These are phyloP conservation scores for Beta corolliflora DNA, from an alignment of 179 eudicot species.

Conservation along the genomic window DNA sequence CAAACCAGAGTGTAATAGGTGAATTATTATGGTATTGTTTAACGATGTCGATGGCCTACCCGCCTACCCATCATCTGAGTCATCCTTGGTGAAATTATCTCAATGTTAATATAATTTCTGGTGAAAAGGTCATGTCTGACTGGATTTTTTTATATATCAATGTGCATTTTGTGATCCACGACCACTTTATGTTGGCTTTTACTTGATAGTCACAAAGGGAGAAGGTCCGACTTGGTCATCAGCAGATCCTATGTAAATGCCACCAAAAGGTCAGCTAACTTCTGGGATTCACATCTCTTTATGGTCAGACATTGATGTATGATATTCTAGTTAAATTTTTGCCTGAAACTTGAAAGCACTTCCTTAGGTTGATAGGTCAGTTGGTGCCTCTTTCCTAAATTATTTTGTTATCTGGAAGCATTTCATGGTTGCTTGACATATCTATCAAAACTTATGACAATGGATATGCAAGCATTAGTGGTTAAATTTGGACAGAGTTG, in stretches of 20 bases:
- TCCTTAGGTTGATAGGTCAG: not conserved
- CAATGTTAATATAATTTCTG: not conserved
- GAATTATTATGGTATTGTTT: not conserved
- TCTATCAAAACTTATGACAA: not conserved
- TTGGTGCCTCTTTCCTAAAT: not conserved
- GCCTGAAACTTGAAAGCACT: not conserved
- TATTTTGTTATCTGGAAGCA: not conserved
- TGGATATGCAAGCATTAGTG: not conserved
- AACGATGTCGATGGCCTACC: not conserved
- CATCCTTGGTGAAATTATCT: not conserved
- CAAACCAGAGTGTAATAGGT: not conserved
- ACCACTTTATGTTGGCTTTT: conserved; percentile 12
- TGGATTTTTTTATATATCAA: not conserved
- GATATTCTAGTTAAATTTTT: not conserved
- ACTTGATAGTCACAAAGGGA: conserved; percentile 58
- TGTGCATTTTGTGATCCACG: not conserved
- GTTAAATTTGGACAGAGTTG: not conserved
- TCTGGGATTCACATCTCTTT: not conserved
- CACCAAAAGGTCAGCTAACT: conserved; percentile 67
- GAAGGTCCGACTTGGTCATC: conserved; percentile 69
- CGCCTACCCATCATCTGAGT: not conserved
- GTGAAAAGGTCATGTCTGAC: not conserved
- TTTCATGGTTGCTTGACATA: not conserved
- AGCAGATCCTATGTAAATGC: conserved; percentile 64
- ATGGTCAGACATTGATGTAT: not conserved